Evolutionary conservation across 495 filamentous ascomycete genomes (phyloP).

Genomic region (Aspergillus sclerotioniger): DNA sequence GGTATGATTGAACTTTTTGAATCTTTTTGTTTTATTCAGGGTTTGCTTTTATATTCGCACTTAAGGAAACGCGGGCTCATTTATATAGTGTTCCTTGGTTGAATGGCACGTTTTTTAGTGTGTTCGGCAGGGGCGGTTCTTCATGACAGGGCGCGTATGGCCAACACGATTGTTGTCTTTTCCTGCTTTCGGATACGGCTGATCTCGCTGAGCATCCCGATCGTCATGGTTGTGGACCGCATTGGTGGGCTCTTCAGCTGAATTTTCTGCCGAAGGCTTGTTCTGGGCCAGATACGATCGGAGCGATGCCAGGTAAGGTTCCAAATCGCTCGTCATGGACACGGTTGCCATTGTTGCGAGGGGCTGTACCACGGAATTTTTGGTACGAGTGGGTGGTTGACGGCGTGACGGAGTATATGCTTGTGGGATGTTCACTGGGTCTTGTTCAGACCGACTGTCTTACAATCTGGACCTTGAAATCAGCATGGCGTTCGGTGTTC

Average conservation of each 20-base stretch:
- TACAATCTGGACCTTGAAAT: conserved; percentile 16
- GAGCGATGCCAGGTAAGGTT: conserved; percentile 32
- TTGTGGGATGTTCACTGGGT: background rate
- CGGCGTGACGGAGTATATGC: background rate
- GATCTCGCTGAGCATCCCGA: background rate
- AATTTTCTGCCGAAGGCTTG: background rate
- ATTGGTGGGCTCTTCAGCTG: background rate
- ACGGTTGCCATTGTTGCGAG: conserved; percentile 27
- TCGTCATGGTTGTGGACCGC: background rate
- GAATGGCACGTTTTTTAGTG: conserved; percentile 1
- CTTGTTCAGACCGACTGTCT: background rate
- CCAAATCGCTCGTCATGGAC: conserved; percentile 31
- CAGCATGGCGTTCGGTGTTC: conserved; percentile 15
- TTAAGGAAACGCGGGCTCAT: conserved; percentile 7
- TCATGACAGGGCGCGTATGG: background rate
- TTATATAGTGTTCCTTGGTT: conserved; percentile 43
- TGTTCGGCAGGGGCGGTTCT: background rate
- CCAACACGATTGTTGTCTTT: conserved; percentile 3
- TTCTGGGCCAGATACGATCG: conserved; percentile 26
- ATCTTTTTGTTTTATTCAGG: background rate
- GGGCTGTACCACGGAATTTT: background rate
- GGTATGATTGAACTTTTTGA: conserved; percentile 43
- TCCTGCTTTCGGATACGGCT: background rate
- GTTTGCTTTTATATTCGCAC: background rate
- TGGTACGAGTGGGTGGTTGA: background rate